Evolutionary conservation across 1,139 yeast genomes (phyloP).

Genomic region (Blastobotrys arbuscula): DNA sequence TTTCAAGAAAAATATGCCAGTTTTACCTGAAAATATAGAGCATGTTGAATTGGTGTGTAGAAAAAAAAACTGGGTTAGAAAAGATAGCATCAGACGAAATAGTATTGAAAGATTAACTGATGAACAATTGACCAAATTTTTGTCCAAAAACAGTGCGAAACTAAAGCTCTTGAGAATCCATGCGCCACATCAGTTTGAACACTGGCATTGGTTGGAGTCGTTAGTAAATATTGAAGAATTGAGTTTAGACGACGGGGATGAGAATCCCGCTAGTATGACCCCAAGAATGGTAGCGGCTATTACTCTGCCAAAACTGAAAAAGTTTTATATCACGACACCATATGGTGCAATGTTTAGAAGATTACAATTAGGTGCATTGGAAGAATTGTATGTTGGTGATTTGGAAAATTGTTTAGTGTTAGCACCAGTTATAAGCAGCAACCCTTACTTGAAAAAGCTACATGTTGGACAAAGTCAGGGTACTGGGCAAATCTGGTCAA

Average conservation of each 20-base stretch:
- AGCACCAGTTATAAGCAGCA: conserved; percentile 5
- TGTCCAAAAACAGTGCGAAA: background rate
- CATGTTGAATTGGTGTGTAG: conserved; percentile 7
- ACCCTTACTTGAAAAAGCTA: conserved; percentile 3
- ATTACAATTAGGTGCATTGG: conserved; percentile 6
- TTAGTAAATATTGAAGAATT: conserved; percentile 1
- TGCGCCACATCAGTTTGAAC: conserved; percentile 9
- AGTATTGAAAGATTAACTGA: conserved; percentile 8
- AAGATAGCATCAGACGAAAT: conserved; percentile 1
- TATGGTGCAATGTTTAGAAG: conserved; percentile 12
- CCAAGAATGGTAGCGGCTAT: background rate
- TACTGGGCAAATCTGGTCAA: conserved; percentile 11
- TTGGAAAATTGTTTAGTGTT: conserved; percentile 10
- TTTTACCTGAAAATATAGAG: conserved; percentile 4
- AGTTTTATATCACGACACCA: conserved; percentile 11
- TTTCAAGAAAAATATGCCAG: conserved; percentile 7
- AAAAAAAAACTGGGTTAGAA: background rate
- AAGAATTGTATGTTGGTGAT: conserved; percentile 11
- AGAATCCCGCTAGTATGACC: conserved; percentile 9
- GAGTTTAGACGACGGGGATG: conserved; percentile 11
- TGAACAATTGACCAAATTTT: conserved; percentile 2
- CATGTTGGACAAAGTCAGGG: conserved; percentile 10
- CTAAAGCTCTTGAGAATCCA: conserved; percentile 6
- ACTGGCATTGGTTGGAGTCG: conserved; percentile 7
- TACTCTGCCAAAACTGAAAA: conserved; percentile 4